Base-by-base conservation (phyloP, 2,329 filamentous ascomycete species). In the Neoarthrinium moseri region DNA sequence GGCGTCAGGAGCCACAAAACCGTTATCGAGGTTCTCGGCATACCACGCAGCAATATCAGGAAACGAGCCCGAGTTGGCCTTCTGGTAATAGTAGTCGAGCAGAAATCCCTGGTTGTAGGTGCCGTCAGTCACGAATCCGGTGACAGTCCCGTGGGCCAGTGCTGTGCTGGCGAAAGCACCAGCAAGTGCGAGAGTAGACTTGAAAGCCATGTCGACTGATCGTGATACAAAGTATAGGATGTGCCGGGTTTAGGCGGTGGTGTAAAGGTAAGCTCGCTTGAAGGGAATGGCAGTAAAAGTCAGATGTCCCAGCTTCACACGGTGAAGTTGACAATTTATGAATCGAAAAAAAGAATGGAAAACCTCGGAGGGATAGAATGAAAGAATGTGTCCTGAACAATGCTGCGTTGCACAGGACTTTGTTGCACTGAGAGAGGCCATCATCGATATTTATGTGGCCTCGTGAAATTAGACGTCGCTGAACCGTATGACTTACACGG, bases 71-170 rank as follows among this genome's bases (percentile, higher is more conserved):
- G 53, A 54, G 48, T 63, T 62, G 51, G 55, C 52, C 51, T 60
- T 61, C 46, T 55, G 51, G 47, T 64, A 65, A 53, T 64, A 64
- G 57, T 63, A 62, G 27, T 62, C 47, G 5, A 63, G 52, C 33
- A 62, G 50, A 47, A 57, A 64, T 3, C 61, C 61, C 15, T 56
- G 58, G 45, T 63, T 46, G 46, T 55, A 48, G 17, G 41, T 49
- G 1, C 71, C 70, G 51, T 77, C 71, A 6, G 74, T 74, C 13
- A 74, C 64, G 29, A 77, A 73, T 2, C 69, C 68, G 2, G 71
- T 72, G 3, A 74, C 70, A 48, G 75, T 73, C 5, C 75, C 75
- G 30, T 78, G 63, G 43, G 57, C 61, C 2, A 60, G 46, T 7
- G 51, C 56, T n/a, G 55, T 55, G 48, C 55, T 48, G 51, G 54